These are phyloP conservation scores for Umbelopsis vinacea DNA, from an alignment of 192 early-diverging fungal species.

Conservation along the genomic window DNA sequence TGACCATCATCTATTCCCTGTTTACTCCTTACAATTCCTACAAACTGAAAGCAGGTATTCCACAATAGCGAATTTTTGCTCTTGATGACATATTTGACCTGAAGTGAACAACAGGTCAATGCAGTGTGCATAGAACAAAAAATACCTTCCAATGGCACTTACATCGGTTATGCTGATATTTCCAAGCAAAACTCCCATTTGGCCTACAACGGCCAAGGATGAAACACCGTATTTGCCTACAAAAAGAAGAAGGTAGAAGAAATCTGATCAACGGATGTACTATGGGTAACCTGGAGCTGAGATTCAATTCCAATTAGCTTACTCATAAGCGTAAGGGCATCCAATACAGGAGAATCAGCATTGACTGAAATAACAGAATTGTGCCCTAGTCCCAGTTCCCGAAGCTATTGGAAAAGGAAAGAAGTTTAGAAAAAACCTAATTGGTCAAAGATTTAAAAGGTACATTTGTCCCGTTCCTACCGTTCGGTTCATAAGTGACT, in stretches of 20 bases:
- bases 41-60: constrained; percentile 66
- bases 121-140: not conserved
- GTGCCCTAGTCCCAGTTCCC: constrained; percentile 60
- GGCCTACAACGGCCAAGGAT: constrained; percentile 63
- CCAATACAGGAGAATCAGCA: constrained; percentile 59
- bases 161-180: constrained; percentile 75
- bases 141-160: constrained; percentile 44
- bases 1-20: constrained; percentile 72
- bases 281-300: not conserved
- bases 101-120: not conserved
- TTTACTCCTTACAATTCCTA: constrained; percentile 59
- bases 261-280: not conserved
- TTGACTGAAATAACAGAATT: constrained; percentile 57
- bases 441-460: too few species aligned
- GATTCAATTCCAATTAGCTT: constrained; percentile 17
- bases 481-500: constrained; percentile 49
- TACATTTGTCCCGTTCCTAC: constrained; percentile 29
- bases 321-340: constrained; percentile 70
- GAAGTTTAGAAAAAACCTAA: too few species aligned
- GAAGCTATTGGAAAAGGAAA: constrained; percentile 39
- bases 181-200: constrained; percentile 58
- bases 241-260: constrained; percentile 10
- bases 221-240: constrained; percentile 62
- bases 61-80: constrained; percentile 49
- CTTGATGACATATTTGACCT: constrained; percentile 21